Conservation (phyloP, 2,329 filamentous ascomycete species). For the Chaetomiaceae sp. region DNA sequence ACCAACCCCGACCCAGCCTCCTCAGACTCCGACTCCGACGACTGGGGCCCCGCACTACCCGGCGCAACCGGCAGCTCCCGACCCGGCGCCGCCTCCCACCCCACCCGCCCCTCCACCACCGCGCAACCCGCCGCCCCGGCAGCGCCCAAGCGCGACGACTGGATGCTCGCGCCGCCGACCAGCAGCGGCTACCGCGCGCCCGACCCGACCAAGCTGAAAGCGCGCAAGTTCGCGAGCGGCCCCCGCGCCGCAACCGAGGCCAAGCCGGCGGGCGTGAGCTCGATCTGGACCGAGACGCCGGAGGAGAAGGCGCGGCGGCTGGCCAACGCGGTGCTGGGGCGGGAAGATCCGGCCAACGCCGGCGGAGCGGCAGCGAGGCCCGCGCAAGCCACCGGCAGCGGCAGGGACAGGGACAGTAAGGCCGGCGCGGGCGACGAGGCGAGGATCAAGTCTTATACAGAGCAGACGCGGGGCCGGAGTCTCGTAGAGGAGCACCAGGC, state of each 20-base stretch:
- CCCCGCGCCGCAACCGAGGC: constrained; percentile 34
- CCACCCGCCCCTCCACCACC: constrained; percentile 28
- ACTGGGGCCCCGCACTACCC: constrained; percentile 56
- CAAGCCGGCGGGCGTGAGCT: constrained; percentile 47
- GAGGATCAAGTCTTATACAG: constrained; percentile 43
- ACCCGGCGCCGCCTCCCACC: constrained; percentile 36
- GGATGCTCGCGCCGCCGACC: constrained; percentile 70
- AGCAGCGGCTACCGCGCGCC: constrained; percentile 51
- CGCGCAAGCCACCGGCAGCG: constrained; percentile 37
- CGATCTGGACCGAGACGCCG: constrained; percentile 86
- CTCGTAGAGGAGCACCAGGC: constrained; percentile 54
- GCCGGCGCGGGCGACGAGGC: constrained; percentile 48
- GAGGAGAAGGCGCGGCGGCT: constrained; percentile 78
- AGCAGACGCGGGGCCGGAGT: constrained; percentile 50
- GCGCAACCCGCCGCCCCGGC: constrained; percentile 27
- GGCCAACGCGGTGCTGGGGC: constrained; percentile 75
- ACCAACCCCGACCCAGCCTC: constrained; percentile 31
- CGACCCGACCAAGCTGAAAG: constrained; percentile 78
- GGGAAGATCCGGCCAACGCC: constrained; percentile 37
- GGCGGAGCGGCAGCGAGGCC: background rate
- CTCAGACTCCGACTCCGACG: constrained; percentile 38
- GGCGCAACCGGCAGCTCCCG: constrained; percentile 33
- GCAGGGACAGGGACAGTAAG: constrained; percentile 21
- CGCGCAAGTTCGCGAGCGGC: constrained; percentile 73
- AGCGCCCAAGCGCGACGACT: constrained; percentile 68